phyloP scores from a whole-genome alignment of 1,284 basidiomycete genomes.

The Cystobasidiaceae sp. region DNA sequence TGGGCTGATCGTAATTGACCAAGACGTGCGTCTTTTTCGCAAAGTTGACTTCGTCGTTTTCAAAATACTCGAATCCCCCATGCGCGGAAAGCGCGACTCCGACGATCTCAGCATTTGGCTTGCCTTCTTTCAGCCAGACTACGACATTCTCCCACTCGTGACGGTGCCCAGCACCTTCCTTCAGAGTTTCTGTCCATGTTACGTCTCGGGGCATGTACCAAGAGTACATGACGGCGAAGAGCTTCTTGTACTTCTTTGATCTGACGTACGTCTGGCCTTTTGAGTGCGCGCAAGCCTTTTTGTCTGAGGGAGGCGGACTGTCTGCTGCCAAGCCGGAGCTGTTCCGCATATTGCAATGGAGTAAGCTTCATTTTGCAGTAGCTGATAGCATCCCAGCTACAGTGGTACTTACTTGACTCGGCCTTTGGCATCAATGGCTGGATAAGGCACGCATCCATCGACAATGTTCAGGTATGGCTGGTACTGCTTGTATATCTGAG shows the following conservation, averaged over 20 bases:
- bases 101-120: not conserved
- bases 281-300: not conserved
- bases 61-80: not conserved
- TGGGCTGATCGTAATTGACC: not conserved
- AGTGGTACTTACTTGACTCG: not conserved
- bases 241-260: not conserved
- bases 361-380: not conserved
- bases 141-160: slow-evolving; percentile 8
- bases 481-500: not conserved
- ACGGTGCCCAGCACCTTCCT: slow-evolving; percentile 1
- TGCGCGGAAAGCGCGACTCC: not conserved
- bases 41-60: not conserved
- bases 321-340: no score
- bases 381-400: not conserved
- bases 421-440: not conserved
- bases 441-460: not conserved
- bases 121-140: not conserved
- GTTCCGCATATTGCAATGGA: not conserved
- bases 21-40: not conserved
- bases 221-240: slow-evolving; percentile 5
- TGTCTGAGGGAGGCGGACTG: not conserved
- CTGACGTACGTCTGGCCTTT: not conserved
- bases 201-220: slow-evolving; percentile 8
- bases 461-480: not conserved
- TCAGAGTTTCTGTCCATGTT: not conserved